These are phyloP conservation scores for Talaromyces sp. DNA, from an alignment of 2,329 filamentous ascomycete species.

Conservation along the genomic window DNA sequence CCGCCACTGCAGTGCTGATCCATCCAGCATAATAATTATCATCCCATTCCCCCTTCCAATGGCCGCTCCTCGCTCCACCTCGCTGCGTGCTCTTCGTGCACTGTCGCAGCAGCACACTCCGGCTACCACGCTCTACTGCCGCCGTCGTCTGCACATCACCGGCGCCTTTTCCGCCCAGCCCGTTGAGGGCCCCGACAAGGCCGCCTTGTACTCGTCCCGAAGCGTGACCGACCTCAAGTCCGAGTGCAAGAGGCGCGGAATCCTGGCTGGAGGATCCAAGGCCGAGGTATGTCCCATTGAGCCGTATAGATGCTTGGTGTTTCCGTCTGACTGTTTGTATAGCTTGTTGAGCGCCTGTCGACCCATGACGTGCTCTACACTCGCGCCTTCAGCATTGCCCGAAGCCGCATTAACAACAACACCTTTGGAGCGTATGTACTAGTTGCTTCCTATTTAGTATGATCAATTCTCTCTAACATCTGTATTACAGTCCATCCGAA, in stretches of 20 bases:
- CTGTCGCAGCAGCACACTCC: slow-evolving; percentile 34
- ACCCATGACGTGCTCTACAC: slow-evolving; percentile 50
- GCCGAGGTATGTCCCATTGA: slow-evolving; percentile 39
- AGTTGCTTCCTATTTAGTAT: no score
- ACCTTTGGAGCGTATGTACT: slow-evolving; percentile 33
- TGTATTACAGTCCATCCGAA: slow-evolving; percentile 6
- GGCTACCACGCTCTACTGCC: slow-evolving; percentile 23
- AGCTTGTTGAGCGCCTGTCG: slow-evolving; percentile 49
- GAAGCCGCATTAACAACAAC: slow-evolving; percentile 43
- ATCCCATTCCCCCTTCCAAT: slow-evolving; percentile 22
- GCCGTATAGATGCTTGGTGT: not conserved
- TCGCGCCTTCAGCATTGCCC: slow-evolving; percentile 52
- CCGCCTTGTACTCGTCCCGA: slow-evolving; percentile 47
- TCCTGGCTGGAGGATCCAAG: slow-evolving; percentile 44
- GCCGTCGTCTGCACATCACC: slow-evolving; percentile 56
- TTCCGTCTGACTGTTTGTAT: not conserved
- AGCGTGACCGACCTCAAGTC: slow-evolving; percentile 47
- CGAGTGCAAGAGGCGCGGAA: slow-evolving; percentile 47
- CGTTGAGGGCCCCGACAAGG: slow-evolving; percentile 47
- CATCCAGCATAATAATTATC: not conserved
- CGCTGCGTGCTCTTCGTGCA: slow-evolving; percentile 40
- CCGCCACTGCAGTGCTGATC: not conserved
- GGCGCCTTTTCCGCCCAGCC: slow-evolving; percentile 53
- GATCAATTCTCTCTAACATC: not conserved
- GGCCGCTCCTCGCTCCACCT: slow-evolving; percentile 41